phyloP scores from a whole-genome alignment of 164 flowering plant species.

The Magnolia changhungtana region DNA sequence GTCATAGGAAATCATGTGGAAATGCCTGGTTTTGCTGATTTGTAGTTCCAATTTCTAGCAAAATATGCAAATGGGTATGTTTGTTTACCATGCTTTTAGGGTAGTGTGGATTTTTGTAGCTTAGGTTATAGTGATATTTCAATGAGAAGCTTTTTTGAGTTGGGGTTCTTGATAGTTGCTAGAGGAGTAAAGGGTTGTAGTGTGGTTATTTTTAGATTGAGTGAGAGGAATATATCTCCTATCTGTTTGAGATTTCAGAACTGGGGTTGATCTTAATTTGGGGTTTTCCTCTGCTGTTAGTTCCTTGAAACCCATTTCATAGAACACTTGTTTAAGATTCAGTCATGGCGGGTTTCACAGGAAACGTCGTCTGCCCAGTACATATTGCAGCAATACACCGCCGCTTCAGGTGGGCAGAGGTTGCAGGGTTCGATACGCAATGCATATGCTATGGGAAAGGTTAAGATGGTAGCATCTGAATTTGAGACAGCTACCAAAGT shows the following conservation, averaged over 20 bases:
- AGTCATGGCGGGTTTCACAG: conserved; percentile 20
- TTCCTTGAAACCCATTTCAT: background rate
- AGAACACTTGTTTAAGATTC: background rate
- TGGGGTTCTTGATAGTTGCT: background rate
- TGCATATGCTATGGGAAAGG: conserved; percentile 69
- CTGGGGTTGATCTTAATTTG: background rate
- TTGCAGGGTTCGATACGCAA: conserved; percentile 48
- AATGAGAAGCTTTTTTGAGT: background rate
- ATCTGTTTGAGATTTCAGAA: background rate
- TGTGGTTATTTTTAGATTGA: background rate
- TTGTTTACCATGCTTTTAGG: background rate
- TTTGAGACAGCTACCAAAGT: conserved; percentile 64
- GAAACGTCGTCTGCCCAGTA: conserved; percentile 66
- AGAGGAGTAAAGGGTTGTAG: background rate
- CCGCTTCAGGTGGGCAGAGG: conserved; percentile 63
- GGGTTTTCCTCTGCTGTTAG: background rate
- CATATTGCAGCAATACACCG: conserved; percentile 65
- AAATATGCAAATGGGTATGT: background rate
- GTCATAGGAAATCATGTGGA: background rate
- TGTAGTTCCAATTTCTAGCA: background rate
- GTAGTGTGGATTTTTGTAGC: background rate
- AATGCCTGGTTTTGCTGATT: background rate
- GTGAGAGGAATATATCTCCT: background rate
- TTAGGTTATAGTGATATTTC: background rate
- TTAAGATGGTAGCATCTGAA: conserved; percentile 61